Evolutionary conservation across 2,329 filamentous ascomycete genomes (phyloP).

Genomic region (Colletotrichum karsti): DNA sequence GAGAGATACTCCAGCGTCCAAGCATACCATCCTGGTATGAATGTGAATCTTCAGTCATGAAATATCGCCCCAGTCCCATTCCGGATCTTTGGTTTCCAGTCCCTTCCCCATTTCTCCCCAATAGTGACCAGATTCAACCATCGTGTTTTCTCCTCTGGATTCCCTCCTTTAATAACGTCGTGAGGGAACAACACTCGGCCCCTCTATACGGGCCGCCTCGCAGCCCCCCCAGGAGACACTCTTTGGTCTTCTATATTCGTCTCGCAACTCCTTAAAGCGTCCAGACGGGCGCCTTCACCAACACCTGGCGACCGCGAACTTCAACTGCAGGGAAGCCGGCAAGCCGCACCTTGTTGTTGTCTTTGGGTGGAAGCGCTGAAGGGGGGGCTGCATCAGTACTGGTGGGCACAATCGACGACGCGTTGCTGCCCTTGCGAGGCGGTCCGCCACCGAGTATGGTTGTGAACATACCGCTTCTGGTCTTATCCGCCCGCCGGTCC

Average conservation of each 20-base stretch:
- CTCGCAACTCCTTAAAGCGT: constrained; percentile 45
- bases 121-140: neutral
- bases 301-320: constrained; percentile 77
- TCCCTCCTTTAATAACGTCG: neutral
- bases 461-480: constrained; percentile 55
- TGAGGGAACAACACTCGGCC: neutral
- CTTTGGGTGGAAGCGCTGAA: constrained; percentile 51
- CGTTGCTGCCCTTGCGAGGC: constrained; percentile 42
- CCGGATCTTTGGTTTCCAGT: neutral
- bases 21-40: constrained; percentile 22
- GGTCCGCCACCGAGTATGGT: constrained; percentile 31
- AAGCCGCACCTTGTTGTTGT: constrained; percentile 71
- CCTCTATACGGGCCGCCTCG: neutral
- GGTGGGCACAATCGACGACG: constrained; percentile 35
- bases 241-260: neutral
- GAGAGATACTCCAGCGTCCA: constrained; percentile 12
- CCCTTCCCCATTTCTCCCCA: neutral
- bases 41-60: constrained; percentile 28
- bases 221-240: neutral
- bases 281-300: constrained; percentile 82
- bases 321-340: constrained; percentile 80
- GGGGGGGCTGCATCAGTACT: constrained; percentile 50
- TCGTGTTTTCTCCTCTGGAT: neutral
- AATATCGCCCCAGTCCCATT: neutral
- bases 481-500: constrained; percentile 48